Percentiles rank a stretch among this genome's conserved stretches.
Conservation (phyloP, 176 grass and related monocot species). For the Carex littledalei region DNA sequence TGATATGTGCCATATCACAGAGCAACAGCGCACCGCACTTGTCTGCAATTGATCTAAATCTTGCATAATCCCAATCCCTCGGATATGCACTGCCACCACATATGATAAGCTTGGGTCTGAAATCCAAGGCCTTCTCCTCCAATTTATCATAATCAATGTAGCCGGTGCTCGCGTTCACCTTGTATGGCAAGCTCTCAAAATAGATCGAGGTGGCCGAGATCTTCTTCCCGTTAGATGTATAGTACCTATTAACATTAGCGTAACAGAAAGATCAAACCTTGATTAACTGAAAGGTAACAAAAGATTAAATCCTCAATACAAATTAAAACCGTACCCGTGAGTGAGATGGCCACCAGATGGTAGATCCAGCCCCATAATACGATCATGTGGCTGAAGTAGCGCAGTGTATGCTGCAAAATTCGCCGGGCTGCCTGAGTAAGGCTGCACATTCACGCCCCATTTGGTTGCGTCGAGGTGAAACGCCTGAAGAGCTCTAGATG, state of each 20-base stretch:
- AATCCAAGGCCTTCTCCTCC: slow-evolving; percentile 97
- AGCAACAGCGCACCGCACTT: slow-evolving; percentile 85
- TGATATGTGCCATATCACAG: slow-evolving; percentile 99
- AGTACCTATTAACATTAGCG: slow-evolving; percentile 33
- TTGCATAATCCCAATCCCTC: slow-evolving; percentile 95
- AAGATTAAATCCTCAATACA: background rate
- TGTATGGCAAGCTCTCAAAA: slow-evolving; percentile 92
- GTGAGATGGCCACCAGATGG: slow-evolving; percentile 87
- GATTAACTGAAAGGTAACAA: background rate
- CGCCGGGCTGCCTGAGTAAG: slow-evolving; percentile 95
- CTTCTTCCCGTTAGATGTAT: slow-evolving; percentile 90
- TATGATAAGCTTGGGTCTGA: slow-evolving; percentile 98
- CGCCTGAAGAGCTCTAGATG: slow-evolving; percentile 61
- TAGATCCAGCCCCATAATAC: slow-evolving; percentile 98
- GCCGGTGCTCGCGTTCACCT: slow-evolving; percentile 58
- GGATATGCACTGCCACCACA: slow-evolving; percentile 95
- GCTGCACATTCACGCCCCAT: slow-evolving; percentile 99
- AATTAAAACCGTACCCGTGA: slow-evolving; percentile 35
- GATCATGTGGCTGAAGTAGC: slow-evolving; percentile 87
- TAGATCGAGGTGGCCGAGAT: slow-evolving; percentile 99
- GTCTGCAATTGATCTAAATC: slow-evolving; percentile 73
- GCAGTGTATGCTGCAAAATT: slow-evolving; percentile 99
- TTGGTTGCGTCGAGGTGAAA: slow-evolving; percentile 51
- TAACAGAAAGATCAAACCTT: background rate
- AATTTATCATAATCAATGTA: slow-evolving; percentile 94